Conservation (phyloP, 2,329 filamentous ascomycete genomes). For the Lasiodiplodia sp. region DNA sequence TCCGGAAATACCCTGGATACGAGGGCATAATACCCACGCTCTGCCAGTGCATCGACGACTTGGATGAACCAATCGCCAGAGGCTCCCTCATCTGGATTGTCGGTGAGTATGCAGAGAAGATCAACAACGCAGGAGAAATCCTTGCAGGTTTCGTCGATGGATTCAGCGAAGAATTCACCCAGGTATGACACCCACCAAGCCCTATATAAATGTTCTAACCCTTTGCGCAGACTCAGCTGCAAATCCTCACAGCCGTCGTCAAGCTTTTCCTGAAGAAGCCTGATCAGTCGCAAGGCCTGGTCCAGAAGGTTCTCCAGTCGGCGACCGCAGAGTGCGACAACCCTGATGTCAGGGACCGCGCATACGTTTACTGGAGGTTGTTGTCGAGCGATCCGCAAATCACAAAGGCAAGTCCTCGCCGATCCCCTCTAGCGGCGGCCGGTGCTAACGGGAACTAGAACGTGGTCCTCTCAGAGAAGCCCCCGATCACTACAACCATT, state of each 20-base stretch:
- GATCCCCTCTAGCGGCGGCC: not conserved
- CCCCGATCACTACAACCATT: conserved; percentile 93
- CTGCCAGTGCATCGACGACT: conserved; percentile 94
- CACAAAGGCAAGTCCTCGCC: conserved; percentile 72
- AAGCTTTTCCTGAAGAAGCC: conserved; percentile 98
- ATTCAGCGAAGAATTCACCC: conserved; percentile 96
- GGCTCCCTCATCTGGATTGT: conserved; percentile 98
- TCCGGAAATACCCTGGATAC: conserved; percentile 96
- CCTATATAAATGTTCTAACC: not conserved
- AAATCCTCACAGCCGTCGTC: conserved; percentile 95
- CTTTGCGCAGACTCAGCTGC: conserved; percentile 79
- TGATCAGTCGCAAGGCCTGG: conserved; percentile 85
- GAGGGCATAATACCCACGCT: conserved; percentile 97
- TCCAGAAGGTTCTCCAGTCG: conserved; percentile 91
- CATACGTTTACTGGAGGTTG: conserved; percentile 98
- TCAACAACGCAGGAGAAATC: conserved; percentile 97
- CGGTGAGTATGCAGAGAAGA: conserved; percentile 98
- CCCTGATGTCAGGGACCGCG: conserved; percentile 93
- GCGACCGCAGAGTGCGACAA: conserved; percentile 97
- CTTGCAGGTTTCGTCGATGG: conserved; percentile 88
- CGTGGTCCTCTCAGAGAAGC: conserved; percentile 92
- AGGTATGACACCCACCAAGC: conserved; percentile 59
- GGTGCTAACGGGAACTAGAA: conserved; percentile 56
- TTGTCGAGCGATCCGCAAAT: conserved; percentile 90
- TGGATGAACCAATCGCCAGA: conserved; percentile 91